Evolutionary conservation across 2,329 filamentous ascomycete species (phyloP).

Genomic region (Ophiostoma piceae): DNA sequence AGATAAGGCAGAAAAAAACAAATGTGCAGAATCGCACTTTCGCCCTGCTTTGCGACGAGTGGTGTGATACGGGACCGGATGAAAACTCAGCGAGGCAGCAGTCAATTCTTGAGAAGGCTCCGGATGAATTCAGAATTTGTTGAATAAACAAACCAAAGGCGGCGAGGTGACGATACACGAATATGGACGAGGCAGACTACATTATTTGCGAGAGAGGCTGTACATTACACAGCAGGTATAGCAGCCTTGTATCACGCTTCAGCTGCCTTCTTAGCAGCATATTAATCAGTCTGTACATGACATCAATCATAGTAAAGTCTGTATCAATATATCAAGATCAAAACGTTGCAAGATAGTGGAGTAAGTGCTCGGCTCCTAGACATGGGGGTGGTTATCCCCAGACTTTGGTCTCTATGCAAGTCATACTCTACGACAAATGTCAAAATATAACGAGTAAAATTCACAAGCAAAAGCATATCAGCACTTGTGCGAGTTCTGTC

Average conservation of each 20-base stretch:
- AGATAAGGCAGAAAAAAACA: not conserved
- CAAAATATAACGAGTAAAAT: too few species aligned
- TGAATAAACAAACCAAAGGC: not conserved
- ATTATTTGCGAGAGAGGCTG: not conserved
- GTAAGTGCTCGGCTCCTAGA: not conserved
- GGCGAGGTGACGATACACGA: not conserved
- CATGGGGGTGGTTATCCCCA: not conserved
- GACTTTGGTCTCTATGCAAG: too few species aligned
- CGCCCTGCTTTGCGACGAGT: not conserved
- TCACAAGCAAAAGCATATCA: not conserved
- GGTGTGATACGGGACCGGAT: not conserved
- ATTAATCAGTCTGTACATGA: not conserved
- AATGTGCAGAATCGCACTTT: not conserved
- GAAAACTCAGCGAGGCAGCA: not conserved
- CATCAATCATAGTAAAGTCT: not conserved
- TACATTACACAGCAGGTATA: not conserved
- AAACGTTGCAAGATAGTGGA: not conserved
- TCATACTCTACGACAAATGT: too few species aligned
- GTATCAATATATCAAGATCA: not conserved
- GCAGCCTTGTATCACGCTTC: not conserved
- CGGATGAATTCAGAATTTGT: not conserved
- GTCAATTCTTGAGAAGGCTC: not conserved
- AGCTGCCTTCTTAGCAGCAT: not conserved
- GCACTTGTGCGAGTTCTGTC: not conserved
- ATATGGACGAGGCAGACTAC: not conserved